These are phyloP conservation scores for Yamadazyma sp. DNA, from an alignment of 805 yeast genomes.

Conservation along the genomic window DNA sequence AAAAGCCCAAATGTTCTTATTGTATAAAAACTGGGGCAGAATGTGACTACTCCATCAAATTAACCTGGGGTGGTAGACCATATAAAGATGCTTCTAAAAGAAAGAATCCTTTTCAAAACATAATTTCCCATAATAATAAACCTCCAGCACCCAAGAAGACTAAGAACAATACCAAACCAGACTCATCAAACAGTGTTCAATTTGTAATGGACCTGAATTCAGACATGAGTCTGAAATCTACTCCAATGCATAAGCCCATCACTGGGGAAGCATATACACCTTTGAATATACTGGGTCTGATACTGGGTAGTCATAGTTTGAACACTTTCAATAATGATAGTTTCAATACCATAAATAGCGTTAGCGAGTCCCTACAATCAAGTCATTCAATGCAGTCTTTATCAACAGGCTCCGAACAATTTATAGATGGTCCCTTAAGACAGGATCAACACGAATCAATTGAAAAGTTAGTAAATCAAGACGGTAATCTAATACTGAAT, in stretches of 20 bases:
- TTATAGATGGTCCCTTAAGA: too few species aligned
- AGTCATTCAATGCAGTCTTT: not conserved
- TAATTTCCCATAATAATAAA: not conserved
- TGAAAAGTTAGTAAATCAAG: not conserved
- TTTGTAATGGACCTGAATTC: not conserved
- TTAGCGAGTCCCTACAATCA: not conserved
- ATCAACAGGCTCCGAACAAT: too few species aligned
- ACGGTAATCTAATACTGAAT: not conserved
- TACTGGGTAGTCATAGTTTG: not conserved
- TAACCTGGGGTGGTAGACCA: conserved; percentile 78
- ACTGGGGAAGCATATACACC: not conserved
- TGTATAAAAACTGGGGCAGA: conserved; percentile 45
- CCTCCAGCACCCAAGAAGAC: not conserved
- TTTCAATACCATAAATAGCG: not conserved
- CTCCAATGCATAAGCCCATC: not conserved
- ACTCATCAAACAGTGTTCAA: not conserved
- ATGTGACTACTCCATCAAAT: conserved; percentile 63
- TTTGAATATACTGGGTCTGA: not conserved
- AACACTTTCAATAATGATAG: not conserved
- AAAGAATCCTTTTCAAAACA: conserved; percentile 13
- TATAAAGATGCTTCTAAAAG: conserved; percentile 42
- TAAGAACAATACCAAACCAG: not conserved
- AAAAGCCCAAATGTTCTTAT: conserved; percentile 57
- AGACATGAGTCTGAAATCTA: not conserved
- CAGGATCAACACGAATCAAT: too few species aligned